A percentile compares a stretch with the other conserved stretches of the same genome.
phyloP scores from a whole-genome alignment of 2,329 filamentous ascomycete genomes.

The Aspergillus udagawae region DNA sequence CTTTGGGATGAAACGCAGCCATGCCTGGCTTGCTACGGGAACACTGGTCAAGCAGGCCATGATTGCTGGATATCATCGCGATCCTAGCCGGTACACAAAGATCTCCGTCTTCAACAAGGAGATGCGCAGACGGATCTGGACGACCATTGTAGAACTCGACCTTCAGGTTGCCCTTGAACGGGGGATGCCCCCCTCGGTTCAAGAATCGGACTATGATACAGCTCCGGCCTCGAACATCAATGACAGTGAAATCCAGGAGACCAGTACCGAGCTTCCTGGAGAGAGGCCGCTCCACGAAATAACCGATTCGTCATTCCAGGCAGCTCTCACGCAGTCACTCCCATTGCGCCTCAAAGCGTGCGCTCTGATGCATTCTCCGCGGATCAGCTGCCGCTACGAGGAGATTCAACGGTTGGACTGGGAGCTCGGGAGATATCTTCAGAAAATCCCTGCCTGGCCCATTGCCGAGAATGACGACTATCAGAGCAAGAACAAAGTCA shows the following conservation, averaged over 20 bases:
- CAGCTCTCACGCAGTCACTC: constrained; percentile 26
- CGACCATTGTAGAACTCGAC: constrained; percentile 54
- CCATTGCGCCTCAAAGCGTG: constrained; percentile 30
- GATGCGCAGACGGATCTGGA: constrained; percentile 54
- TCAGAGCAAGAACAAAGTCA: constrained; percentile 23
- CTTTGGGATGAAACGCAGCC: constrained; percentile 51
- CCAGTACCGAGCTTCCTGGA: constrained; percentile 26
- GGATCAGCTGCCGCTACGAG: constrained; percentile 36
- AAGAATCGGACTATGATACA: constrained; percentile 46
- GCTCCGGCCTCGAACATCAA: constrained; percentile 48
- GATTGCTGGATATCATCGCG: constrained; percentile 50
- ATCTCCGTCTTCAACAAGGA: constrained; percentile 40
- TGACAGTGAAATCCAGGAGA: constrained; percentile 46
- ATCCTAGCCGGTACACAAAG: constrained; percentile 28
- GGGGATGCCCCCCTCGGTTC: constrained; percentile 49
- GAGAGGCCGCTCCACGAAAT: constrained; percentile 26
- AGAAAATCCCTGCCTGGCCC: constrained; percentile 32
- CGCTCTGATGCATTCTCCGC: constrained; percentile 34
- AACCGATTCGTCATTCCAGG: constrained; percentile 37
- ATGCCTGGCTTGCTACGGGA: constrained; percentile 50
- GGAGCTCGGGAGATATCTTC: constrained; percentile 33
- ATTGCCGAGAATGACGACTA: constrained; percentile 15
- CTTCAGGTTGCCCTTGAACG: constrained; percentile 53
- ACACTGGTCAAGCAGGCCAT: constrained; percentile 52
- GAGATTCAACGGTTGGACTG: constrained; percentile 39